A percentile compares a stretch with the other conserved stretches of the same genome.
Evolutionary conservation across 1,284 basidiomycete genomes (phyloP).

Genomic region (Dichomitus squalens): DNA sequence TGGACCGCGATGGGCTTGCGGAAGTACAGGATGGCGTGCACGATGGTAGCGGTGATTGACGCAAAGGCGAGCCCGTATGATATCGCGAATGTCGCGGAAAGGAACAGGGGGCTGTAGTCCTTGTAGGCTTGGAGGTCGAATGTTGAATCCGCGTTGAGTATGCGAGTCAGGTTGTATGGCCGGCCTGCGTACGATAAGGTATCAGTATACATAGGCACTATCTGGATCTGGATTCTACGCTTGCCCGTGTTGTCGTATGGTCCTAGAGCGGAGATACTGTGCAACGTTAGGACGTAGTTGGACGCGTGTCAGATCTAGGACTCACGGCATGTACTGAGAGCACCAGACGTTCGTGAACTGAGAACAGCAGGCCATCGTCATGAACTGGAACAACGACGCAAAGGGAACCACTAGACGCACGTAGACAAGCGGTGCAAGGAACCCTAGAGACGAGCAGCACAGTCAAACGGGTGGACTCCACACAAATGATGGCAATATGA

Average conservation of each 20-base stretch:
- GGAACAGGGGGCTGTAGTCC: conserved; percentile 82
- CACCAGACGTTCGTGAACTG: conserved; percentile 65
- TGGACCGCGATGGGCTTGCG: conserved; percentile 71
- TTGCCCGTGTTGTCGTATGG: conserved; percentile 68
- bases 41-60: conserved; percentile 65
- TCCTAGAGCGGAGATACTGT: conserved; percentile 51
- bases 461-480: neutral
- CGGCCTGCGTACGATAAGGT: conserved; percentile 11
- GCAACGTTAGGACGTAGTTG: neutral
- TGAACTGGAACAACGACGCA: neutral
- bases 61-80: conserved; percentile 61
- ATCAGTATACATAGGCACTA: neutral
- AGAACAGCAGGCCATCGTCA: neutral
- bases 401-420: conserved; percentile 22
- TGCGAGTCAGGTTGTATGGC: conserved; percentile 67
- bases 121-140: conserved; percentile 72
- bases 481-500: neutral
- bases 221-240: neutral
- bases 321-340: conserved; percentile 48
- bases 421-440: conserved; percentile 71
- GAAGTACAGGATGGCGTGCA: conserved; percentile 80
- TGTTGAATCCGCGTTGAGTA: conserved; percentile 59
- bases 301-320: neutral
- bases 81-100: conserved; percentile 65
- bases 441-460: conserved; percentile 36